Base-by-base conservation (phyloP, 331 rosid genomes). In the Quercus phellos region DNA sequence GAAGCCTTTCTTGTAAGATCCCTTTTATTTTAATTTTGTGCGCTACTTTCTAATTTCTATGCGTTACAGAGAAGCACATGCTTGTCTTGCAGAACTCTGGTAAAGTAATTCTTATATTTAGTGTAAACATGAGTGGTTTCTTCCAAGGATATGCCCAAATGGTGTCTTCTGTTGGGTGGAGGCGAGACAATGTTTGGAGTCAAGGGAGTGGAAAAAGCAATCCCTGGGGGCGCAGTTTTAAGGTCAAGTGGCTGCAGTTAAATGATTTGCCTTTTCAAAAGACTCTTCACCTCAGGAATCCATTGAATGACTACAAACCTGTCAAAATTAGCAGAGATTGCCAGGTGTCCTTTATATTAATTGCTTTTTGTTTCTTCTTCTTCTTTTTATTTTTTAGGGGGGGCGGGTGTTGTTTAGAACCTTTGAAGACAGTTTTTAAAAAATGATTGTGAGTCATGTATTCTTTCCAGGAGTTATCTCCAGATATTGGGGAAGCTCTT, bases 61-160 rank as follows among this genome's bases (percentile, higher is more conserved):
- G 61, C 61, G 63, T 79, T 80, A 77, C 80, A 73, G 61, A 76
- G 86, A 76, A 81, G 85, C 77, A 51, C 80, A 80, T 79, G 58
- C 79, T 83, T 84, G 80, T 79, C 73, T 82, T 87, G 93, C 91
- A 90, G 95, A 90, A 82, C 51, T 88, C 93, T 76, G 84, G 79
- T 67, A 78, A 79, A 51, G 95, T 88, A 19, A 84, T 90, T 77
- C 87, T 88, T 60, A 88, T 90, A 82, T 90, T 88, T 55, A 90
- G 95, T 74, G 88, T 90, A 85, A 90, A 90, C 87, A 90, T 88
- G 95, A 88, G 95, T 77, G 95, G 95, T 70, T 84, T 77, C 85
- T 90, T 90, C 85, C 95, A 88, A 90, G 95, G 95, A 73, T 90
- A 90, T 77, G 95, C 91, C 3, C 87, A 90, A 77, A 90, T 90